Percentiles rank a stretch among this genome's conserved stretches.
Evolutionary conservation across 2,329 filamentous ascomycete species (phyloP).

Genomic region (Lachnellula hyalina): DNA sequence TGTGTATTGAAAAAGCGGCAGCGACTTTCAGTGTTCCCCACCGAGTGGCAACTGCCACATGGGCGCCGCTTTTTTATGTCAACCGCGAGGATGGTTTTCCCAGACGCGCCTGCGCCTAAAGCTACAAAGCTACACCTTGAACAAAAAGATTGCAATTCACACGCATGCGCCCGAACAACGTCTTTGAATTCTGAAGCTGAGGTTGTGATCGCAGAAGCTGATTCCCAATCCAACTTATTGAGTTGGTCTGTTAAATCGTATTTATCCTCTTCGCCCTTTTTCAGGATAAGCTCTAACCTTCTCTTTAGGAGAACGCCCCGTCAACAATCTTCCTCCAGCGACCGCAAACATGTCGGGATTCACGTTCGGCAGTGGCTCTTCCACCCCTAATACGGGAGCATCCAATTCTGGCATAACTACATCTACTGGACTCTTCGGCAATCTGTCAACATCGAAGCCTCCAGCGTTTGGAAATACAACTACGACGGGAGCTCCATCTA

Average conservation of each 20-base stretch:
- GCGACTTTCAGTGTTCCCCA: too few relatives aligned
- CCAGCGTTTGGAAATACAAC: slow-evolving; percentile 8
- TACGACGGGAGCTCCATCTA: slow-evolving; percentile 1
- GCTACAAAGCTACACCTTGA: slow-evolving; percentile 10
- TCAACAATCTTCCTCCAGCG: not conserved
- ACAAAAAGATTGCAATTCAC: too few relatives aligned
- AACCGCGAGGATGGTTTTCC: too few relatives aligned
- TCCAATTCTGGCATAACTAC: slow-evolving; percentile 6
- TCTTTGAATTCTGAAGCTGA: slow-evolving; percentile 1
- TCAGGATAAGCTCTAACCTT: not conserved
- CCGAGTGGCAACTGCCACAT: too few relatives aligned
- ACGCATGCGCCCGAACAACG: slow-evolving; percentile 15
- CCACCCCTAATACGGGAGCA: slow-evolving; percentile 6
- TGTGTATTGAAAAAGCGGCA: too few relatives aligned
- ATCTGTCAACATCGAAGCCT: slow-evolving; percentile 19
- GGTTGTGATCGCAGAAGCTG: slow-evolving; percentile 12
- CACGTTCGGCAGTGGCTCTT: slow-evolving; percentile 27
- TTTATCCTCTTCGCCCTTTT: not conserved
- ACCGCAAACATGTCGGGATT: slow-evolving; percentile 28
- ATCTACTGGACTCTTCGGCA: slow-evolving; percentile 30
- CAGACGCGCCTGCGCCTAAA: not conserved
- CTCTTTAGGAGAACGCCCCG: not conserved
- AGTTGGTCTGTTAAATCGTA: not conserved
- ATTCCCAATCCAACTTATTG: slow-evolving; percentile 1
- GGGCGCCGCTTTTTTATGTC: too few relatives aligned